These are phyloP conservation scores for Diplosphaera chodatii DNA, from an alignment of 139 green algal species.

Conservation along the genomic window DNA sequence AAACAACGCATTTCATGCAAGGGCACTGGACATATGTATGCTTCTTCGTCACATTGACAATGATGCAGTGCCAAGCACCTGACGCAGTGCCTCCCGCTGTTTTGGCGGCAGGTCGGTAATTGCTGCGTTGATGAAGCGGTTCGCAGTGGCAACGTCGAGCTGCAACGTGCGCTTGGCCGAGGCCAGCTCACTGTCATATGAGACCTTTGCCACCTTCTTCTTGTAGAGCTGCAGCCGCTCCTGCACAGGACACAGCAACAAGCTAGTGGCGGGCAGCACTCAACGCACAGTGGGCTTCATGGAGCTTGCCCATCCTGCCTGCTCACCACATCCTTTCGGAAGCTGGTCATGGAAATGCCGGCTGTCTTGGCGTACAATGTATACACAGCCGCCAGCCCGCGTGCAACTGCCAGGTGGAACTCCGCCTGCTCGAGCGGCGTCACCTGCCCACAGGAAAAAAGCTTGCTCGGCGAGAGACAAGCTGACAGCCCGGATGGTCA, in stretches of 20 bases:
- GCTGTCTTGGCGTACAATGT: background rate
- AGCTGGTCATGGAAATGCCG: background rate
- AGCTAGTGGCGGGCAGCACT: no score
- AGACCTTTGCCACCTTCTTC: constrained; percentile 41
- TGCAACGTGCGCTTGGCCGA: constrained; percentile 9
- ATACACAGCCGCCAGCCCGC: background rate
- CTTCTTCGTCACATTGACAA: no score
- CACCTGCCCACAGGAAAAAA: background rate
- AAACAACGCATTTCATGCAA: no score
- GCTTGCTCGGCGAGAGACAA: background rate
- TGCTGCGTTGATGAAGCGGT: constrained; percentile 52
- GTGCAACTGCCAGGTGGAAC: background rate
- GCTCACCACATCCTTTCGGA: background rate
- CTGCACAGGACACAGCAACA: constrained; percentile 14
- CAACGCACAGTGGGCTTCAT: no score
- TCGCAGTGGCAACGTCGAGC: constrained; percentile 47
- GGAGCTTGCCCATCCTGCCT: no score
- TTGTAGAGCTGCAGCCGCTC: constrained; percentile 38
- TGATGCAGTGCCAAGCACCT: background rate
- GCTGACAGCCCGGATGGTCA: no score
- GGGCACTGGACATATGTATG: no score
- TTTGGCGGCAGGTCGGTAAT: constrained; percentile 40
- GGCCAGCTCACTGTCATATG: constrained; percentile 16
- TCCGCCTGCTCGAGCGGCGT: background rate
- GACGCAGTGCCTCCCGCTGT: constrained; percentile 24